These are phyloP conservation scores for Hemileccinum rubropunctum DNA, from an alignment of 768 basidiomycete species.

Conservation along the genomic window DNA sequence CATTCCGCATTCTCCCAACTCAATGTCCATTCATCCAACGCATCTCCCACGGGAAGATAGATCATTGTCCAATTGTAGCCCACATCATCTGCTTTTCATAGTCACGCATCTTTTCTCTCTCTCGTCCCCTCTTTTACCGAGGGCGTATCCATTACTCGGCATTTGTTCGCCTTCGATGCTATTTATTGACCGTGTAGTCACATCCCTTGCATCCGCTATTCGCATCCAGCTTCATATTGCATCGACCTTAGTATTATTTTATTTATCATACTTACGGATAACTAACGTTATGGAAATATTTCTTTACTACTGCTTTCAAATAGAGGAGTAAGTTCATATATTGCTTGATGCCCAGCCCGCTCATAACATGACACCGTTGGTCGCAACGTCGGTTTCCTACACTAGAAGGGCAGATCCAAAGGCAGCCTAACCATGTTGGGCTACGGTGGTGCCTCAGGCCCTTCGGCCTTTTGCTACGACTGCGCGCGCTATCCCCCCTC, in stretches of 20 bases:
- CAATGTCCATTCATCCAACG: constrained; percentile 1
- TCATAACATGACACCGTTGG: constrained; percentile 6
- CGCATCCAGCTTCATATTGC: constrained; percentile 8
- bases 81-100: neutral
- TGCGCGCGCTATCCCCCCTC: constrained; percentile 20
- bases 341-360: neutral
- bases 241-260: constrained; percentile 14
- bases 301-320: neutral
- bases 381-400: neutral
- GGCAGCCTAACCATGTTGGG: constrained; percentile 4
- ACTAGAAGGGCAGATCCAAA: neutral
- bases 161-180: constrained; percentile 1
- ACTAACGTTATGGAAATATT: constrained; percentile 15
- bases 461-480: constrained; percentile 12
- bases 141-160: constrained; percentile 18
- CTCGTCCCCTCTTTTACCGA: neutral
- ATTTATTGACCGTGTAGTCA: constrained; percentile 15
- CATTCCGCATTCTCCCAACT: constrained; percentile 4
- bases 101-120: constrained; percentile 4
- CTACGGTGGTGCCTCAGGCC: no score
- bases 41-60: neutral
- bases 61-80: constrained; percentile 11
- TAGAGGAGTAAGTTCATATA: neutral
- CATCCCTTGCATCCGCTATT: constrained; percentile 12
- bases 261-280: constrained; percentile 13